A percentile compares a stretch with the other conserved stretches of the same genome.
Conservation (phyloP, 345 rosid genomes). For the Eutrema yunnanense region DNA sequence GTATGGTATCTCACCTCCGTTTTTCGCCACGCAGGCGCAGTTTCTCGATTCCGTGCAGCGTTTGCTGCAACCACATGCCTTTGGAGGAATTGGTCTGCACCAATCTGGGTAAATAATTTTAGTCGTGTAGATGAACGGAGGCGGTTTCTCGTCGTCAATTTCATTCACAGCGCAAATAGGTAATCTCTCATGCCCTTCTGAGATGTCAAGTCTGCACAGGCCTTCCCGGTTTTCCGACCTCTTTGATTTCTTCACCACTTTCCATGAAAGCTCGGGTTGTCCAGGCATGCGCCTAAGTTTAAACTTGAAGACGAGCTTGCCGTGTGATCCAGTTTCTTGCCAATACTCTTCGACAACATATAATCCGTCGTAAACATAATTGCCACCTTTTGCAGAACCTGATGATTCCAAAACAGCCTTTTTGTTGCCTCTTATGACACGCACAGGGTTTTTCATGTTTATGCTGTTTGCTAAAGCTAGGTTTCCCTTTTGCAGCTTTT, state of each 20-base stretch:
- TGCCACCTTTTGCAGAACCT: slow-evolving; percentile 30
- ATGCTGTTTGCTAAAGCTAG: slow-evolving; percentile 66
- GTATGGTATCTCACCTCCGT: slow-evolving; percentile 78
- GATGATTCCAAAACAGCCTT: slow-evolving; percentile 33
- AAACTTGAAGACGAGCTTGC: slow-evolving; percentile 68
- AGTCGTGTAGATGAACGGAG: slow-evolving; percentile 48
- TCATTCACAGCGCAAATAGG: slow-evolving; percentile 63
- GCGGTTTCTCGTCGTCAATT: slow-evolving; percentile 66
- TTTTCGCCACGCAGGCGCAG: slow-evolving; percentile 55
- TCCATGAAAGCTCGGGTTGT: slow-evolving; percentile 86
- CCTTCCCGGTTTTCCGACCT: slow-evolving; percentile 49
- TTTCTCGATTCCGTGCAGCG: slow-evolving; percentile 46
- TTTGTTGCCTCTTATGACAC: slow-evolving; percentile 70
- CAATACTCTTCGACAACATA: slow-evolving; percentile 56
- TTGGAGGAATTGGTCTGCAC: slow-evolving; percentile 42
- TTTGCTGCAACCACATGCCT: slow-evolving; percentile 50
- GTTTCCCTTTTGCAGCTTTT: slow-evolving; percentile 71
- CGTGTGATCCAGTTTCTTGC: slow-evolving; percentile 65
- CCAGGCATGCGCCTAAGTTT: slow-evolving; percentile 56
- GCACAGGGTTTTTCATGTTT: slow-evolving; percentile 51
- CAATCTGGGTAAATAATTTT: slow-evolving; percentile 50
- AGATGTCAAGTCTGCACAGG: slow-evolving; percentile 59
- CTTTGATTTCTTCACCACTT: slow-evolving; percentile 52
- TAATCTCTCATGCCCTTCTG: slow-evolving; percentile 54
- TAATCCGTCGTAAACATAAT: slow-evolving; percentile 73